Percentiles rank a stretch among this genome's conserved stretches.
Conservation (phyloP, 345 rosid species). For the Gossypium ekmanianum region DNA sequence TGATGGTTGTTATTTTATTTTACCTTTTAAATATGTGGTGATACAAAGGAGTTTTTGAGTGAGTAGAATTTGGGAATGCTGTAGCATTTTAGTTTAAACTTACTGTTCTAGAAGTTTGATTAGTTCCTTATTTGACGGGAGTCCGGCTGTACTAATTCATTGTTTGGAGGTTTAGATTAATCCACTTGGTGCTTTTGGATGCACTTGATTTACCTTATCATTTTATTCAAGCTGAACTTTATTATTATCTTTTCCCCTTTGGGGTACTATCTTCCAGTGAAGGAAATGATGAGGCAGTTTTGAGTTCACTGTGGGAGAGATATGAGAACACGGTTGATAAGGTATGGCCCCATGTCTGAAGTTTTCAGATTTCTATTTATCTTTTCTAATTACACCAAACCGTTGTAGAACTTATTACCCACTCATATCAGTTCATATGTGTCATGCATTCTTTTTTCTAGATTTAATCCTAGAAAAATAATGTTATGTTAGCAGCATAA, state of each 20-base stretch:
- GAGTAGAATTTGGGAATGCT: neutral
- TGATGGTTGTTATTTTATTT: neutral
- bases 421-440: neutral
- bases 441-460: neutral
- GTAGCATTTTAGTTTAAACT: neutral
- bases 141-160: neutral
- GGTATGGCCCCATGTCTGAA: conserved; percentile 44
- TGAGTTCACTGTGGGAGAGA: conserved; percentile 55
- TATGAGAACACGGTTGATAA: conserved; percentile 44
- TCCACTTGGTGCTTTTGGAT: neutral
- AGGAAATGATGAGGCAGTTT: conserved; percentile 19
- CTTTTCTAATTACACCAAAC: neutral
- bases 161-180: neutral
- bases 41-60: neutral
- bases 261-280: neutral
- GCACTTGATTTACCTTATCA: neutral
- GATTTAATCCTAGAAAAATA: conserved; percentile 26
- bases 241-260: neutral
- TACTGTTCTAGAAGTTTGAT: neutral
- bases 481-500: neutral
- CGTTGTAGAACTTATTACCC: conserved; percentile 4
- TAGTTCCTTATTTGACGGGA: neutral
- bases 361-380: neutral
- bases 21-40: neutral
- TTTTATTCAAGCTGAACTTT: neutral